Conservation (phyloP, 176 grass and related monocot genomes). For the Hyparrhenia diplandra region DNA sequence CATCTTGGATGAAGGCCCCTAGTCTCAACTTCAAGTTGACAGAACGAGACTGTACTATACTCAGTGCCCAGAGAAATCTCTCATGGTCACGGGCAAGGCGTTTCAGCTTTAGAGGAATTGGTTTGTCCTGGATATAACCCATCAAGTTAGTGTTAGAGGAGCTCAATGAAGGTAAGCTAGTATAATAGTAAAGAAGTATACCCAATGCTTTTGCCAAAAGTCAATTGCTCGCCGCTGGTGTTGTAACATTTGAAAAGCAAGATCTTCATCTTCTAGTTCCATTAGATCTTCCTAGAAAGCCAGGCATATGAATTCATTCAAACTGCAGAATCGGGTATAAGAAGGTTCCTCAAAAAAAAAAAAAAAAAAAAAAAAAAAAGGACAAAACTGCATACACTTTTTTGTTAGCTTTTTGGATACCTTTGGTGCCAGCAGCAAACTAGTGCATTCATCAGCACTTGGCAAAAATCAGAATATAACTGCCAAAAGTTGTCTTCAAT, state of each 20-base stretch:
- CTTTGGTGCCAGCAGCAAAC: constrained; percentile 83
- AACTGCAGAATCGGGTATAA: constrained; percentile 20
- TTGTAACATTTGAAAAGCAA: constrained; percentile 67
- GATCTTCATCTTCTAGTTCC: constrained; percentile 78
- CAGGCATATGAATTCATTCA: constrained; percentile 17
- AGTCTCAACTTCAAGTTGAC: constrained; percentile 71
- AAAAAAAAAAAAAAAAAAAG: no score
- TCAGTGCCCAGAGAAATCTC: constrained; percentile 95
- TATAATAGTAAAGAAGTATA: constrained; percentile 42
- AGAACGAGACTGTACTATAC: constrained; percentile 72
- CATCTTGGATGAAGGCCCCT: constrained; percentile 88
- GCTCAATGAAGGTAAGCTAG: constrained; percentile 22
- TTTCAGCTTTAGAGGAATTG: constrained; percentile 80
- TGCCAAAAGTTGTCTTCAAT: constrained; percentile 86
- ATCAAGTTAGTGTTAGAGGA: constrained; percentile 29
- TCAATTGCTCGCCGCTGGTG: constrained; percentile 61
- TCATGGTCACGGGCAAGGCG: constrained; percentile 80
- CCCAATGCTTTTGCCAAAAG: constrained; percentile 99
- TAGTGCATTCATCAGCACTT: constrained; percentile 81
- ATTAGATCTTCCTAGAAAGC: constrained; percentile 76
- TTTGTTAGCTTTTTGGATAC: constrained; percentile 41
- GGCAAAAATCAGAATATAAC: constrained; percentile 91
- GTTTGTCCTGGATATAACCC: constrained; percentile 55
- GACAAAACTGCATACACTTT: no score
- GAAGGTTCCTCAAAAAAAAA: background rate